These are phyloP conservation scores for Leccinum ochraceum DNA, from an alignment of 768 basidiomycete species.

Conservation along the genomic window DNA sequence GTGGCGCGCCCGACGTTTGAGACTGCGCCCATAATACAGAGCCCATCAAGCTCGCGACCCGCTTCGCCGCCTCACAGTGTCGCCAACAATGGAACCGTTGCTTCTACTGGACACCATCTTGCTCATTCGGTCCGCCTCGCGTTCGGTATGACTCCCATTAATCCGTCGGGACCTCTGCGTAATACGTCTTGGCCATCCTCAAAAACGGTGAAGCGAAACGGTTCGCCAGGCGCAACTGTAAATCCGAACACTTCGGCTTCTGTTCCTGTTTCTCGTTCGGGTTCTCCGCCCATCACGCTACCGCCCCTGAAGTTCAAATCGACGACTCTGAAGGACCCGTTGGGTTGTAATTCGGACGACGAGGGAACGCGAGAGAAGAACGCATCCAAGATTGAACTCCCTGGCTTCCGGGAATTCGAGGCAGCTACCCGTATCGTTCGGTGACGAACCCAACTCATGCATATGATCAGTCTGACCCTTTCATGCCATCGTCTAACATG, in stretches of 20 bases:
- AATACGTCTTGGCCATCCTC: conserved; percentile 42
- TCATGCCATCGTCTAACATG: conserved; percentile 8
- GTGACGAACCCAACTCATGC: conserved; percentile 15
- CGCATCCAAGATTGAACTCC: conserved; percentile 48
- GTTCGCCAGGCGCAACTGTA: conserved; percentile 11
- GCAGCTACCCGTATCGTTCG: conserved; percentile 41
- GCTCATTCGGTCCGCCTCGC: conserved; percentile 84
- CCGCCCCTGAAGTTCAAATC: conserved; percentile 61
- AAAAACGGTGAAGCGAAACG: conserved; percentile 13
- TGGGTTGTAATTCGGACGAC: conserved; percentile 23
- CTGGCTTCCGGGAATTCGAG: conserved; percentile 64
- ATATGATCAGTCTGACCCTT: conserved; percentile 2
- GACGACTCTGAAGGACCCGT: conserved; percentile 14
- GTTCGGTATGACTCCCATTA: conserved; percentile 91
- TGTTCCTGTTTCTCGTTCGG: conserved; percentile 60
- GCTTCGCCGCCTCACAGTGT: conserved; percentile 53
- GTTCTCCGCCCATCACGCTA: conserved; percentile 69
- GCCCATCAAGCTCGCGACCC: conserved; percentile 58
- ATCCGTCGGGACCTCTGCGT: conserved; percentile 34
- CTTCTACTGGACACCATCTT: conserved; percentile 58
- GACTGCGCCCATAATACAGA: conserved; percentile 36
- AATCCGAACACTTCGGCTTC: conserved; percentile 21
- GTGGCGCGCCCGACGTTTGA: conserved; percentile 27
- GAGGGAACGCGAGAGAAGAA: conserved; percentile 21
- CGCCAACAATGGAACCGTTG: conserved; percentile 25